Evolutionary conservation across 345 rosid species (phyloP).

Genomic region (Syzygium aromaticum): DNA sequence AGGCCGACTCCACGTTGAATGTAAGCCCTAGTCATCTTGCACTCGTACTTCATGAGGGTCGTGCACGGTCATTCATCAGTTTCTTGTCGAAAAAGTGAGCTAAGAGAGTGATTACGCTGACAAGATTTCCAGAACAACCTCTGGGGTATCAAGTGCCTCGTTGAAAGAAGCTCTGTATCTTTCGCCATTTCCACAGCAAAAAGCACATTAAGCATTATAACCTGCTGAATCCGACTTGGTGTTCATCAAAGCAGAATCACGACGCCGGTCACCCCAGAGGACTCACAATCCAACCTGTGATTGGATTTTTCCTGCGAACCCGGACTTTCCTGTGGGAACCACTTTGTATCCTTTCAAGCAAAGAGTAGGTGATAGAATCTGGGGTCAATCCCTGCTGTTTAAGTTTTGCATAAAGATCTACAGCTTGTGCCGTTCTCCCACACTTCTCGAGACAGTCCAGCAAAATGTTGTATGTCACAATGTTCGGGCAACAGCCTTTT

Average conservation of each 20-base stretch:
- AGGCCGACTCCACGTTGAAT: background rate
- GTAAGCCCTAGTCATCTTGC: background rate
- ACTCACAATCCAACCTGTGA: conserved; percentile 87
- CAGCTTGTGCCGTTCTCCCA: conserved; percentile 80
- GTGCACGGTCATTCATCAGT: background rate
- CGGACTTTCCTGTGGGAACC: conserved; percentile 56
- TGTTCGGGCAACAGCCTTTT: conserved; percentile 79
- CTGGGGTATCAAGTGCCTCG: background rate
- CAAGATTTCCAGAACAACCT: background rate
- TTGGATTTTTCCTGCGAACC: conserved; percentile 73
- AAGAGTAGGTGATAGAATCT: conserved; percentile 67
- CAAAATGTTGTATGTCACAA: conserved; percentile 80
- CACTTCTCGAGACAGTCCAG: conserved; percentile 81
- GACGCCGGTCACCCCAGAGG: conserved; percentile 27
- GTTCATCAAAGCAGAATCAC: background rate
- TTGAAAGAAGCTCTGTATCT: background rate
- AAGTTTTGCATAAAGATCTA: conserved; percentile 65
- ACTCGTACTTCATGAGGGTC: background rate
- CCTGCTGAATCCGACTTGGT: background rate
- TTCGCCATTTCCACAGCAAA: background rate
- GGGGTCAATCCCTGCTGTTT: conserved; percentile 81
- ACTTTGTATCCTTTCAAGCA: conserved; percentile 72
- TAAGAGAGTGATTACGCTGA: background rate
- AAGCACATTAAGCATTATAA: background rate
- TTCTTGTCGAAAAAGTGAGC: background rate